Base-by-base conservation (phyloP, 192 early-diverging fungal genomes). In the Coemansia sp. region DNA sequence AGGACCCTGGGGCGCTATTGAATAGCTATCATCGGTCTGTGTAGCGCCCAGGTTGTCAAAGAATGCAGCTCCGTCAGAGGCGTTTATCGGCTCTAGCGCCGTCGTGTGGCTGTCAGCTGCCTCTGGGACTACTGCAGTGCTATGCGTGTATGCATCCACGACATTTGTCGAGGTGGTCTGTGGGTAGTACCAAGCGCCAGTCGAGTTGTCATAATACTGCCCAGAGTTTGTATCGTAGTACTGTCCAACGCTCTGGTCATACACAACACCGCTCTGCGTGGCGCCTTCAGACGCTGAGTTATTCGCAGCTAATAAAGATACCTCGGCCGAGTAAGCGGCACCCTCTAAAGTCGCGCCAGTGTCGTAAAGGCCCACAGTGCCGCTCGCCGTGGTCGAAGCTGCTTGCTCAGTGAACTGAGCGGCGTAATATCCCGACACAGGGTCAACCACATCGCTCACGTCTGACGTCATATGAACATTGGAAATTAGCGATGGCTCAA, bases 181-280 rank as follows among this genome's bases (percentile, higher is more conserved):
- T 12, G 71, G 74, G 36, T 84, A 77, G 49, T 84, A 84, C 82
- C 82, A 84, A 22, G 63, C 62, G 4, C 71, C 78, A 18, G 77
- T 67, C 11, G 61, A 69, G 15, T 76, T 55, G 52, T 84, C 82
- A 31, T 76, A 84, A 47, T 80, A 84, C 66, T 84, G 78, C 12
- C 82, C 82, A 46, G 78, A 70, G 49, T 66, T 69, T 7, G 74
- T 70, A 50, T 84, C 82, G 24, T 84, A 84, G 65, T 84, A 84
- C 47, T 80, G 77, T 6, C 78, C 78, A 7, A 64, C 57, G 20
- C 65, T 36, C 31, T 79, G 61, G 33, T 84, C 82, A 34, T 67
- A 84, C 2, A 84, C 34, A 49, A 77, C 74, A 1, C 74, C 77
- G 22, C 68, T 68, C n/a, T n/a, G 36, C n/a, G 39, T 38, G 16